These are phyloP conservation scores for Pulveroboletus sp. DNA, from an alignment of 768 basidiomycete species.

Conservation along the genomic window DNA sequence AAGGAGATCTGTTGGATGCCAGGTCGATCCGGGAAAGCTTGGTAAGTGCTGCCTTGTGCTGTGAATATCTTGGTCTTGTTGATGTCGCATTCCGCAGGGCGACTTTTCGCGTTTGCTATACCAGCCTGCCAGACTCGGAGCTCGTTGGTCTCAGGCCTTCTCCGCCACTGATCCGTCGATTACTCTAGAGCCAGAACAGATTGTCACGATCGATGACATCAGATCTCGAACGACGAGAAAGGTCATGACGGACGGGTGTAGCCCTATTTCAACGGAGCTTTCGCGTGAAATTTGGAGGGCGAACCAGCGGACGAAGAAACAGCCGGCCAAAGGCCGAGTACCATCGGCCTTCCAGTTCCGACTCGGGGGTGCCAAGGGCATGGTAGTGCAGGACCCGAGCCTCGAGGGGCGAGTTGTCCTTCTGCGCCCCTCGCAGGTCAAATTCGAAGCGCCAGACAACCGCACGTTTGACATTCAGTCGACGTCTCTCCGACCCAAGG, in stretches of 20 bases:
- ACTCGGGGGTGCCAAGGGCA: conserved; percentile 47
- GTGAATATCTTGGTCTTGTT: background rate
- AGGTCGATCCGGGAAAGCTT: conserved; percentile 31
- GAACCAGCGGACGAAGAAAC: conserved; percentile 30
- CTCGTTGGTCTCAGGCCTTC: conserved; percentile 56
- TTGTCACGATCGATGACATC: conserved; percentile 32
- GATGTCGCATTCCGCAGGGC: conserved; percentile 27
- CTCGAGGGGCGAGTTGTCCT: conserved; percentile 35
- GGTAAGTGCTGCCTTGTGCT: conserved; percentile 19
- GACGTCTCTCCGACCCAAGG: conserved; percentile 42
- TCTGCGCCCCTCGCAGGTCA: conserved; percentile 45
- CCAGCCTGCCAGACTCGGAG: conserved; percentile 48
- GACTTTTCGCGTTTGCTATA: conserved; percentile 36
- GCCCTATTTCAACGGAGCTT: conserved; percentile 41
- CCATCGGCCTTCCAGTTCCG: conserved; percentile 47
- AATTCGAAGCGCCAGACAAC: conserved; percentile 40
- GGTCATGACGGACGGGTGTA: conserved; percentile 53
- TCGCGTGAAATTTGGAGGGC: conserved; percentile 35
- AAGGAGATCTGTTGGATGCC: conserved; percentile 25
- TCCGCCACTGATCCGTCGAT: conserved; percentile 49
- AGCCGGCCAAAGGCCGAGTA: conserved; percentile 9
- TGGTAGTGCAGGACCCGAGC: conserved; percentile 42
- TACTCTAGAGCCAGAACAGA: conserved; percentile 34
- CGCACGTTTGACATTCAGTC: conserved; percentile 47
- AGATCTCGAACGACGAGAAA: conserved; percentile 20